A percentile compares a stretch with the other conserved stretches of the same genome.
Evolutionary conservation across 208 protist genomes (phyloP).

Genomic region (Hexamita inflata): DNA sequence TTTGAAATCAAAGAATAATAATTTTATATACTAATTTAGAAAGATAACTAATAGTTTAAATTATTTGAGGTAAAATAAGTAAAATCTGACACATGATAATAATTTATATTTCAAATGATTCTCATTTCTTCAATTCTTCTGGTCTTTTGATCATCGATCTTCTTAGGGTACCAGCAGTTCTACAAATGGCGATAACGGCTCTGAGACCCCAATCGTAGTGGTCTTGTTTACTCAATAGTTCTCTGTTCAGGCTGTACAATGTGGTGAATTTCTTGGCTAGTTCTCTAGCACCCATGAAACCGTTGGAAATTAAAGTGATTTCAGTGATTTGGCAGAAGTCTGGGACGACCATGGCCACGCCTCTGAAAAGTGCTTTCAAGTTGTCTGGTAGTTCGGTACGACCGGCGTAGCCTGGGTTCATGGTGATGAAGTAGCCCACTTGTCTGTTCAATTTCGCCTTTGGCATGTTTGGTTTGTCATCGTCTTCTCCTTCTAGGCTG

Average conservation of each 20-base stretch:
- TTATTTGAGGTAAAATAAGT: no score
- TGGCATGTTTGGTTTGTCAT: conserved; percentile 56
- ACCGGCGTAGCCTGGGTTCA: conserved; percentile 68
- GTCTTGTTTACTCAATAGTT: conserved; percentile 83
- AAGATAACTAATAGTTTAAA: no score
- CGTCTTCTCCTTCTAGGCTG: conserved; percentile 78
- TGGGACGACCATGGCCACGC: conserved; percentile 87
- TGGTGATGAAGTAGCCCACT: conserved; percentile 96
- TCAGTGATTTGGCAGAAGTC: conserved; percentile 92
- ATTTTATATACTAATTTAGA: no score
- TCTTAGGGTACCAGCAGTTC: conserved; percentile 77
- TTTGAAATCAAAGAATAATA: no score
- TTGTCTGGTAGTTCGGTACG: conserved; percentile 85
- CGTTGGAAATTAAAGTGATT: conserved; percentile 89
- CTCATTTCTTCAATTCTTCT: no score
- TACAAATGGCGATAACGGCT: conserved; percentile 88
- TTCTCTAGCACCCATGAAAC: conserved; percentile 80
- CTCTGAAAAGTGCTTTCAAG: conserved; percentile 84
- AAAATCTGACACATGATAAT: no score
- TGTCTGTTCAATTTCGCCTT: neutral
- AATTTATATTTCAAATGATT: no score
- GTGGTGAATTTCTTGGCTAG: conserved; percentile 90
- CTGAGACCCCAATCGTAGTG: conserved; percentile 97
- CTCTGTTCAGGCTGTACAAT: conserved; percentile 79
- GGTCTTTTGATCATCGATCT: conserved; percentile 53